Evolutionary conservation across 768 basidiomycete genomes (phyloP).

Genomic region (Amanita fuliginea): DNA sequence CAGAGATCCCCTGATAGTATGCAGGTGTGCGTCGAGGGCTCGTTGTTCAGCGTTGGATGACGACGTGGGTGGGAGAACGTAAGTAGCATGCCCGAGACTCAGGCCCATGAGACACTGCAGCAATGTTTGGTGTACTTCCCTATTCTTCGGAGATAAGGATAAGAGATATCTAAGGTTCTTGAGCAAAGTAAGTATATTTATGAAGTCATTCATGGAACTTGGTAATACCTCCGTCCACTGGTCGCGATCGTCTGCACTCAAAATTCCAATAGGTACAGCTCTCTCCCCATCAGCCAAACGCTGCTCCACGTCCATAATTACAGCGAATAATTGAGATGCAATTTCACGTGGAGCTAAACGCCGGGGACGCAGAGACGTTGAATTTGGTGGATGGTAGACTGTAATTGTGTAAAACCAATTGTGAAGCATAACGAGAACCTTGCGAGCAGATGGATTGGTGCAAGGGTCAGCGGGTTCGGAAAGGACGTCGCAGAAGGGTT

Average conservation of each 20-base stretch:
- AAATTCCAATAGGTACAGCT: slow-evolving; percentile 51
- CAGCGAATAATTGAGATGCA: slow-evolving; percentile 31
- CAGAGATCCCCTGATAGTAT: slow-evolving; percentile 53
- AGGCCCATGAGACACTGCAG: slow-evolving; percentile 70
- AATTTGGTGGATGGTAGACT: slow-evolving; percentile 36
- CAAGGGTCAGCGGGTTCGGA: slow-evolving; percentile 34
- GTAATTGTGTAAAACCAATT: slow-evolving; percentile 75
- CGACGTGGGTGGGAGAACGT: slow-evolving; percentile 22
- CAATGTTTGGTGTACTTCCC: slow-evolving; percentile 45
- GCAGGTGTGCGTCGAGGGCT: slow-evolving; percentile 60
- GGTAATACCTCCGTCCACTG: slow-evolving; percentile 64
- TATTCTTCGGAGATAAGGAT: slow-evolving; percentile 56
- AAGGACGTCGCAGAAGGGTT: slow-evolving; percentile 50
- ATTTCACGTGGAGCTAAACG: slow-evolving; percentile 28
- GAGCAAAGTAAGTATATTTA: background rate
- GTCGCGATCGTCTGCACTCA: slow-evolving; percentile 77
- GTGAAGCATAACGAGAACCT: slow-evolving; percentile 59
- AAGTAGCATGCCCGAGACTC: slow-evolving; percentile 69
- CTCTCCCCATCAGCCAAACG: slow-evolving; percentile 41
- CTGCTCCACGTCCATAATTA: slow-evolving; percentile 45
- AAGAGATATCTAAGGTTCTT: slow-evolving; percentile 63
- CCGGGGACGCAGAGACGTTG: slow-evolving; percentile 16
- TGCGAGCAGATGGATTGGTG: slow-evolving; percentile 34
- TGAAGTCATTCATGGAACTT: background rate
- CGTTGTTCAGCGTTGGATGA: slow-evolving; percentile 17